phyloP scores from a whole-genome alignment of 805 yeast species.

The Zygosaccharomyces kombuchaensis region DNA sequence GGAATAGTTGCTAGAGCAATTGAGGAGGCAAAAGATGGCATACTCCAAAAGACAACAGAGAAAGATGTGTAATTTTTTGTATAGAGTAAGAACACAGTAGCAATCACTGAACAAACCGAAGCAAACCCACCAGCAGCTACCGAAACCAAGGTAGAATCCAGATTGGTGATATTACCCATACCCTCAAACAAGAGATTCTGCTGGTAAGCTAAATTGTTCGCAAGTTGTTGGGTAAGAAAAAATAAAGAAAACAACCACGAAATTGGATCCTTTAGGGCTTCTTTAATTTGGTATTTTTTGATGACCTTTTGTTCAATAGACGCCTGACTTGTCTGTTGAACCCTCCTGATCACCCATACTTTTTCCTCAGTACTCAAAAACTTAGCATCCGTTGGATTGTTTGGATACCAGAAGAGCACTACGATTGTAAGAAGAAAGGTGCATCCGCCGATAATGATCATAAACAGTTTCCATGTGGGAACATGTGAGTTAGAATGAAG shows the following conservation, averaged over 20 bases:
- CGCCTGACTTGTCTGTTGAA: constrained; percentile 38
- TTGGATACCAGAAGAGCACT: constrained; percentile 45
- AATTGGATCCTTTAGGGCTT: constrained; percentile 46
- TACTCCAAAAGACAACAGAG: constrained; percentile 37
- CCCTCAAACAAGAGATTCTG: constrained; percentile 45
- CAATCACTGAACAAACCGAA: constrained; percentile 38
- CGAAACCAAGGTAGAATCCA: constrained; percentile 48
- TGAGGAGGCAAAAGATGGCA: constrained; percentile 45
- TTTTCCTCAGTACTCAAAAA: constrained; percentile 48
- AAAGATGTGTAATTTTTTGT: constrained; percentile 39
- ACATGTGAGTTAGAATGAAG: constrained; percentile 26
- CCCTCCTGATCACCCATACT: constrained; percentile 46
- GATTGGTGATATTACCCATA: constrained; percentile 42
- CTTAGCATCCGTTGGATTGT: constrained; percentile 50
- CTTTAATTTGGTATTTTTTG: constrained; percentile 47
- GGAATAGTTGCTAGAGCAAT: constrained; percentile 44
- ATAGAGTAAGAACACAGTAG: constrained; percentile 35
- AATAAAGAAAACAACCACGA: constrained; percentile 42
- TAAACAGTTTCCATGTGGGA: constrained; percentile 50
- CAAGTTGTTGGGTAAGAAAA: constrained; percentile 44
- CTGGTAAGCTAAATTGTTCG: constrained; percentile 51
- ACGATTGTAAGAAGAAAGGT: constrained; percentile 41
- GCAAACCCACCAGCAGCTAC: constrained; percentile 52
- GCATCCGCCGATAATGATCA: constrained; percentile 52
- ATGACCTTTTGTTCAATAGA: constrained; percentile 45